Conservation (phyloP, 768 basidiomycete species). For the Suillus variegatus region DNA sequence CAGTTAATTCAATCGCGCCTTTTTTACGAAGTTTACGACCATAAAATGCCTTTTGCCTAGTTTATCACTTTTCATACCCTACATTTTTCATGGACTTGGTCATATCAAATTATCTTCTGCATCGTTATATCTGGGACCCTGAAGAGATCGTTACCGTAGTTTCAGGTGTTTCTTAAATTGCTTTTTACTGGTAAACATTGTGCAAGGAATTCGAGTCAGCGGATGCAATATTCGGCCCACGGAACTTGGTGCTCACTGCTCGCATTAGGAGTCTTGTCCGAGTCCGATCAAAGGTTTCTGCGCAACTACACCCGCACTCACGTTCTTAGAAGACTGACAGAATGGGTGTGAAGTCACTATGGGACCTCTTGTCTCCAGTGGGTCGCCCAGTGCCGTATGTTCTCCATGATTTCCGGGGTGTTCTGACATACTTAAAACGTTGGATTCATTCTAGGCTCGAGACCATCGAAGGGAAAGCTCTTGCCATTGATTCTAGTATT, state of each 20-base stretch:
- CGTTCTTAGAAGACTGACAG: not conserved
- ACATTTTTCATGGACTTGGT: slow-evolving; percentile 15
- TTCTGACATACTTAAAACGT: slow-evolving; percentile 3
- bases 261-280: too few relatives aligned
- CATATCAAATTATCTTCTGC: slow-evolving; percentile 21
- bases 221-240: not conserved
- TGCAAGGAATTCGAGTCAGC: not conserved
- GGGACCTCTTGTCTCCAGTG: slow-evolving; percentile 91
- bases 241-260: too few relatives aligned
- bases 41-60: slow-evolving; percentile 12
- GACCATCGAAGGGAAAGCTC: slow-evolving; percentile 89
- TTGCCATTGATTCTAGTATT: slow-evolving; percentile 98
- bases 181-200: slow-evolving; percentile 1
- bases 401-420: not conserved
- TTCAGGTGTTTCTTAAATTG: slow-evolving; percentile 10
- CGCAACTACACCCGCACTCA: not conserved
- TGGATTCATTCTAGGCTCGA: slow-evolving; percentile 64
- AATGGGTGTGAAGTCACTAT: slow-evolving; percentile 99
- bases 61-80: slow-evolving; percentile 20
- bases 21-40: slow-evolving; percentile 10
- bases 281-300: not conserved
- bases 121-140: slow-evolving; percentile 15
- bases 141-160: slow-evolving; percentile 12
- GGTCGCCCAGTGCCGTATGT: slow-evolving; percentile 90
- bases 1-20: slow-evolving; percentile 7